Evolutionary conservation across 106 monocot genomes (phyloP).

Genomic region (Platanthera zijinensis): DNA sequence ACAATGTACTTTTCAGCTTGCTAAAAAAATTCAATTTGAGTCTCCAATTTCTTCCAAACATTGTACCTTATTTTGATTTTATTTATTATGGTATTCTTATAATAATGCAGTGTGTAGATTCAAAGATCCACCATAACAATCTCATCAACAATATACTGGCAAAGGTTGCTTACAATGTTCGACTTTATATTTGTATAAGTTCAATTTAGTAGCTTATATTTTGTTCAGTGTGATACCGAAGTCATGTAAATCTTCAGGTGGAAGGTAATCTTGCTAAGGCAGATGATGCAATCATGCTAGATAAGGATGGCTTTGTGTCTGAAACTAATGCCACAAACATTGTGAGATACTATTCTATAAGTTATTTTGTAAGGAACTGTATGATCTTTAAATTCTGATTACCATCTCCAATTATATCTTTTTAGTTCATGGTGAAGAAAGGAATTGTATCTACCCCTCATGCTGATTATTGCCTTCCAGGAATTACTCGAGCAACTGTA

Average conservation of each 20-base stretch:
- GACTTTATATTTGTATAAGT: background rate
- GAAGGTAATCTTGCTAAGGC: slow-evolving; percentile 90
- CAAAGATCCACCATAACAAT: slow-evolving; percentile 99
- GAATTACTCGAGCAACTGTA: slow-evolving; percentile 90
- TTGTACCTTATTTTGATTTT: background rate
- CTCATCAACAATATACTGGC: slow-evolving; percentile 96
- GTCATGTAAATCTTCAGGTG: slow-evolving; percentile 33
- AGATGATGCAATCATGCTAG: slow-evolving; percentile 98
- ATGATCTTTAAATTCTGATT: background rate
- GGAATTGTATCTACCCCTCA: slow-evolving; percentile 79
- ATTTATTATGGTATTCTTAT: slow-evolving; percentile 1
- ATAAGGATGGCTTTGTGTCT: slow-evolving; percentile 95
- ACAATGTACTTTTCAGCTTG: background rate
- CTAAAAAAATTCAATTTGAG: background rate
- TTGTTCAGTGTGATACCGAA: background rate
- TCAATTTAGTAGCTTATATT: slow-evolving; percentile 1
- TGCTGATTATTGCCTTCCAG: slow-evolving; percentile 98
- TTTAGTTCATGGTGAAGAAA: slow-evolving; percentile 95
- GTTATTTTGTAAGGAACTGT: background rate
- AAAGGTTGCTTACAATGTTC: slow-evolving; percentile 39
- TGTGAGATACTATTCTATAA: slow-evolving; percentile 33
- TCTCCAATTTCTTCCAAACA: background rate
- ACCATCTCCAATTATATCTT: slow-evolving; percentile 5
- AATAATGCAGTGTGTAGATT: slow-evolving; percentile 74
- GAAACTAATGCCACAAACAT: slow-evolving; percentile 99